These are phyloP conservation scores for Lachancea nothofagi DNA, from an alignment of 805 yeast species.

Conservation along the genomic window DNA sequence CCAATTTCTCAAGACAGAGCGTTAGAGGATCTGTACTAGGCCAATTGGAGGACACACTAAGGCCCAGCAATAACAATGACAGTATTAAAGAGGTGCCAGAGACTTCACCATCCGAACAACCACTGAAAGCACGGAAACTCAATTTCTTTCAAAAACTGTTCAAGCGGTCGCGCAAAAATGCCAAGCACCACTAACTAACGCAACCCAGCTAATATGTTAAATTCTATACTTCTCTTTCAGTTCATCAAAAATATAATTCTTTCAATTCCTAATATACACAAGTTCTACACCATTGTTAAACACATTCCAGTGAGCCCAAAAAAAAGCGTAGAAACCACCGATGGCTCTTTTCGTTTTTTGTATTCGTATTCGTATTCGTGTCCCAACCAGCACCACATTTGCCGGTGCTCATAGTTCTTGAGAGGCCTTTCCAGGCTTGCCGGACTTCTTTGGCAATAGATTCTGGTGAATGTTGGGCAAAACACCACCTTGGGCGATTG, in stretches of 20 bases:
- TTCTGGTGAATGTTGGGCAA: conserved; percentile 94
- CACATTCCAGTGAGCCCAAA: background rate
- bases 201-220: background rate
- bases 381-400: background rate
- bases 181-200: background rate
- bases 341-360: background rate
- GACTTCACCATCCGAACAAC: background rate
- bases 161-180: conserved; percentile 10
- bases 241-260: conserved; percentile 1
- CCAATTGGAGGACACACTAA: background rate
- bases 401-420: conserved; percentile 49
- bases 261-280: conserved; percentile 4
- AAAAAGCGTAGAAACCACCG: too few species aligned
- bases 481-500: conserved; percentile 99
- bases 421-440: conserved; percentile 55
- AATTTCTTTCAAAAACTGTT: conserved; percentile 14
- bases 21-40: background rate
- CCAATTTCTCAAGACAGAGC: conserved; percentile 3
- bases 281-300: background rate
- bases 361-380: background rate
- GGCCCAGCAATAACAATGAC: background rate
- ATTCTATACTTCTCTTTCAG: too few species aligned
- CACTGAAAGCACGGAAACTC: background rate
- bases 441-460: conserved; percentile 77
- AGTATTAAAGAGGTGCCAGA: background rate